Conservation (phyloP, 2,329 filamentous ascomycete species). For the Clathrospora elynae region DNA sequence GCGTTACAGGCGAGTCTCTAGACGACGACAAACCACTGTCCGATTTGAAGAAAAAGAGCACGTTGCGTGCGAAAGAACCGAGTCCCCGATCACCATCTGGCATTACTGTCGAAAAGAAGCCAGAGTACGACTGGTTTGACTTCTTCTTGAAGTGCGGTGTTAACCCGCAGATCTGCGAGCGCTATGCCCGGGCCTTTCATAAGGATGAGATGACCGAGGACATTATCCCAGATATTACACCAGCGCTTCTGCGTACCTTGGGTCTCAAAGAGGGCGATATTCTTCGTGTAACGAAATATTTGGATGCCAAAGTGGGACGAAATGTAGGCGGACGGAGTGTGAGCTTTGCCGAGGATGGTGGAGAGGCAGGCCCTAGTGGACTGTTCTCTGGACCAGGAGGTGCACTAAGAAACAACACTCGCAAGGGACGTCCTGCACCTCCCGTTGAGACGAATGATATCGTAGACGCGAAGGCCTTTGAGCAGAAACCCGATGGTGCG, state of each 20-base stretch:
- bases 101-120: conserved; percentile 68
- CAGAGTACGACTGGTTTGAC: conserved; percentile 97
- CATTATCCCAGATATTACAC: conserved; percentile 85
- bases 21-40: conserved; percentile 92
- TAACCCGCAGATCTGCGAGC: conserved; percentile 88
- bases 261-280: conserved; percentile 97
- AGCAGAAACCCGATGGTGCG: conserved; percentile 59
- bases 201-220: conserved; percentile 97
- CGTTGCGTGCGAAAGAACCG: conserved; percentile 56
- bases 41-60: conserved; percentile 68
- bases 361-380: conserved; percentile 67
- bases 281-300: conserved; percentile 86
- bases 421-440: conserved; percentile 86
- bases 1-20: conserved; percentile 80
- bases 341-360: conserved; percentile 64
- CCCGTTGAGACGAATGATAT: conserved; percentile 84
- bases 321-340: conserved; percentile 61
- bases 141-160: conserved; percentile 95
- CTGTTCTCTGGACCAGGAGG: conserved; percentile 95
- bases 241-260: conserved; percentile 79
- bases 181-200: conserved; percentile 86
- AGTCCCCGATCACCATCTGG: conserved; percentile 56
- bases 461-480: conserved; percentile 85
- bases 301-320: conserved; percentile 81
- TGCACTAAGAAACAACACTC: conserved; percentile 87